Base-by-base conservation (phyloP, 495 filamentous ascomycete species). In the Tuber melanosporum region DNA sequence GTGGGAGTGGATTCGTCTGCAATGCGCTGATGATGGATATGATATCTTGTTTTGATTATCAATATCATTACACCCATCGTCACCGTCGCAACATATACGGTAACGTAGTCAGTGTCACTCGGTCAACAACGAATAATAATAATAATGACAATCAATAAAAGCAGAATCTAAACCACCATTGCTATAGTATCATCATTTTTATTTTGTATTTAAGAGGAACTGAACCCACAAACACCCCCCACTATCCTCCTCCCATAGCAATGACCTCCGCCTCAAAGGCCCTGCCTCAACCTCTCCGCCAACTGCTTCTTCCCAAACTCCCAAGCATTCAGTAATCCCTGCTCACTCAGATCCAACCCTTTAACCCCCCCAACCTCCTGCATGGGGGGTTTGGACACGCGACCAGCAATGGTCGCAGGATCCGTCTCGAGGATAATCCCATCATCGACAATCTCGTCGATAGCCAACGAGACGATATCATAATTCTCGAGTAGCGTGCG, bases 401-500 rank as follows among this genome's bases (percentile, higher is more conserved):
- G 86, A 78, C 93, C 93, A 49, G 94, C 91, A 81, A 99, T 93
- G 77, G 97, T 89, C 43, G 94, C 93, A 0, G 95, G 94, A 84
- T 99, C 95, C 0, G 94, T 97, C 86, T 99, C 95, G 19, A 99
- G 88, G 78, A 98, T 94, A 79, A 99, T 94, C 45, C 95, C 95
- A 80, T 98, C 95, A 85, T 98, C 95, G 45, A 97, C 91, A 74
- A 97, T 93, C 85, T 99, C 95, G 85, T 99, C 95, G 74, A 98
- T 92, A 69, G 94, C 92, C 36, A 99, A 88, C 36, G 94, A 92
- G 75, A 97, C 92, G 14, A 91, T 88, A 83, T 98, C 95, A 87
- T 98, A 99, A 88, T 98, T 97, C 86, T 99, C 95, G 82, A 98
- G 90, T 77, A 98, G 92, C 15, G 95, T 98, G 77, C 95, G 92